Evolutionary conservation across 148 eudicot species (phyloP).

Genomic region (Polygonum aviculare): DNA sequence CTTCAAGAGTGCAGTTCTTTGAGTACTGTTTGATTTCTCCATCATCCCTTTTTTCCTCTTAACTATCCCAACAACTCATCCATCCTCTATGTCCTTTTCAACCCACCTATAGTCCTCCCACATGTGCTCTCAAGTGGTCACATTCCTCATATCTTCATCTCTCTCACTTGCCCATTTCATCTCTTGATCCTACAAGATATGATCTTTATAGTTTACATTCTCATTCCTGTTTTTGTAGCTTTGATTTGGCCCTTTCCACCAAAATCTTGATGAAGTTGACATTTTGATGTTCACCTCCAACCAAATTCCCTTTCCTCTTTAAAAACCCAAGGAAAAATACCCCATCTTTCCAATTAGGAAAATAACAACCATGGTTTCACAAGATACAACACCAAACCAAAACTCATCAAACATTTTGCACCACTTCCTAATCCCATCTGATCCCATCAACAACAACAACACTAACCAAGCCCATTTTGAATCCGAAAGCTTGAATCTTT

Average conservation of each 20-base stretch:
- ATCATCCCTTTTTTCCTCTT: constrained; percentile 6
- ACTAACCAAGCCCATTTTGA: constrained; percentile 36
- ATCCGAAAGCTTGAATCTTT: constrained; percentile 49
- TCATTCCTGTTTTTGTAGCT: constrained; percentile 17
- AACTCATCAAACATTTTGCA: constrained; percentile 45
- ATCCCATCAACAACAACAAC: constrained; percentile 22
- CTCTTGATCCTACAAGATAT: constrained; percentile 10
- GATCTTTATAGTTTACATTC: constrained; percentile 21
- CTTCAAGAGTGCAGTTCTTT: constrained; percentile 7
- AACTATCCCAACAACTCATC: constrained; percentile 20
- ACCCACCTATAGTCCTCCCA: neutral
- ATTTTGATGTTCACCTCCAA: constrained; percentile 25
- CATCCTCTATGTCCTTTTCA: constrained; percentile 22
- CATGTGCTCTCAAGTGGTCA: neutral
- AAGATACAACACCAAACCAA: constrained; percentile 42
- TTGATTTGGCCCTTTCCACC: constrained; percentile 21
- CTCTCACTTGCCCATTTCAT: constrained; percentile 1
- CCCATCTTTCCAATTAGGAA: no score
- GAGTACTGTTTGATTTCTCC: constrained; percentile 4
- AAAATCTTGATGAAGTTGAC: constrained; percentile 33
- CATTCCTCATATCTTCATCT: constrained; percentile 2
- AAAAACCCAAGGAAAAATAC: neutral
- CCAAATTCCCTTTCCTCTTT: neutral
- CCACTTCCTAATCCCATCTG: constrained; percentile 52
- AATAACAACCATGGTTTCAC: constrained; percentile 48